Percentiles rank a stretch among this genome's conserved stretches.
These are phyloP conservation scores for Scedosporium boydii DNA, from an alignment of 2,329 filamentous ascomycete species.

Conservation along the genomic window DNA sequence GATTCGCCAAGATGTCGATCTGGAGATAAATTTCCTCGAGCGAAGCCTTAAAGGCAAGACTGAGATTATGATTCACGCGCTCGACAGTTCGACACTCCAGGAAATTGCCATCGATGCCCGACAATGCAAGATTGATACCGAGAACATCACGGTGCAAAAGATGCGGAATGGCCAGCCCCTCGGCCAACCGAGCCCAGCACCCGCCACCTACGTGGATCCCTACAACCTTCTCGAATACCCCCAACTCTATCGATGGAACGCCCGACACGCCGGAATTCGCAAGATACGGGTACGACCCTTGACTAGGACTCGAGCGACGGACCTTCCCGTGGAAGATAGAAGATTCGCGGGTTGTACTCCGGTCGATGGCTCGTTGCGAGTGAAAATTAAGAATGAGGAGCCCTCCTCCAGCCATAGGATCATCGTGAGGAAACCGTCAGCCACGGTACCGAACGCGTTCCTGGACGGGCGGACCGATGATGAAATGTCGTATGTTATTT, in stretches of 20 bases:
- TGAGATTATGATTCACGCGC: conserved; percentile 66
- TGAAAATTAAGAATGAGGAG: conserved; percentile 24
- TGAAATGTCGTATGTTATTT: conserved; percentile 35
- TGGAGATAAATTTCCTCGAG: conserved; percentile 79
- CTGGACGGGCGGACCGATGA: conserved; percentile 20
- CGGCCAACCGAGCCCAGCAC: conserved; percentile 24
- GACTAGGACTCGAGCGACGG: conserved; percentile 38
- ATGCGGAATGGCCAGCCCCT: conserved; percentile 15
- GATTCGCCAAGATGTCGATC: conserved; percentile 75
- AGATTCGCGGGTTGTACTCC: conserved; percentile 47
- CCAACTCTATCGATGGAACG: conserved; percentile 48
- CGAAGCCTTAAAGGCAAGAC: conserved; percentile 68
- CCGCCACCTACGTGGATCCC: conserved; percentile 48
- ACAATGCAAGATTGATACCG: conserved; percentile 48
- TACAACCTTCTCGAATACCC: conserved; percentile 57
- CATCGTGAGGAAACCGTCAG: conserved; percentile 34
- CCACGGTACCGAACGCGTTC: neutral
- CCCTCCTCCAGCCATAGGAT: conserved; percentile 20
- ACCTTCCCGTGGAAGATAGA: conserved; percentile 45
- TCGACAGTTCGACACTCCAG: conserved; percentile 45
- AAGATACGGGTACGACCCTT: conserved; percentile 54
- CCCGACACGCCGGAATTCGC: conserved; percentile 68
- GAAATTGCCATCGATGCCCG: conserved; percentile 52
- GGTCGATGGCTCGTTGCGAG: conserved; percentile 39
- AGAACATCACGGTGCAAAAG: conserved; percentile 42